Evolutionary conservation across 2,329 filamentous ascomycete genomes (phyloP).

Genomic region (Colletotrichum camelliae): DNA sequence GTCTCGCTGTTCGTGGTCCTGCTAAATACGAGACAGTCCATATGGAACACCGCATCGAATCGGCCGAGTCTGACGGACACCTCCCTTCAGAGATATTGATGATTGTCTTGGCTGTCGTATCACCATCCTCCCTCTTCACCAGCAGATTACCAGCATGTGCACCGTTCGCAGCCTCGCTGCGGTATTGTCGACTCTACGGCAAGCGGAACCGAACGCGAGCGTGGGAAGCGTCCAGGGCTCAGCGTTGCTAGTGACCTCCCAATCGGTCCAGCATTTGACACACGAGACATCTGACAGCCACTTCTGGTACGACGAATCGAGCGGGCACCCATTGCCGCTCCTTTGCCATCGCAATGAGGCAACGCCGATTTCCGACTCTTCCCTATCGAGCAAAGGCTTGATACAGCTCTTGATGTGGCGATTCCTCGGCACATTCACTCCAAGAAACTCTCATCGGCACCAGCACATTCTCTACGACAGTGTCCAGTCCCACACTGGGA

Average conservation of each 20-base stretch:
- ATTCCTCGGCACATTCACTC: too few relatives aligned
- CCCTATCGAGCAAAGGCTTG: background rate
- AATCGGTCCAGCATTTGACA: background rate
- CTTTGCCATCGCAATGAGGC: background rate
- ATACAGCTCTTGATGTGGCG: background rate
- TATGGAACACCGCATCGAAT: background rate
- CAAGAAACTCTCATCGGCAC: background rate
- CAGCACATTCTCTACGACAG: background rate
- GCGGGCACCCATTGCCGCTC: background rate
- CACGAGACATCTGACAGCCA: background rate
- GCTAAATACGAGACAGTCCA: background rate
- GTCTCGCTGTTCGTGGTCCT: background rate
- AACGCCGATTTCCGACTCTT: accelerated
- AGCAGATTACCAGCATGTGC: background rate
- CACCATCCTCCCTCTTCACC: background rate
- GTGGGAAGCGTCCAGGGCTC: background rate
- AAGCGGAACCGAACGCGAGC: background rate
- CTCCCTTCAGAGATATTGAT: background rate
- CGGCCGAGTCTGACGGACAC: background rate
- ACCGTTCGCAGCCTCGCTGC: background rate
- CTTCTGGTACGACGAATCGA: background rate
- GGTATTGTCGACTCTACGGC: background rate
- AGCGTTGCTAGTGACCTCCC: background rate
- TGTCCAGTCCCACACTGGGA: background rate
- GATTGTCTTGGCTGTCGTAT: background rate